These are phyloP conservation scores for Brassica juncea DNA, from an alignment of 345 rosid genomes.

Conservation along the genomic window DNA sequence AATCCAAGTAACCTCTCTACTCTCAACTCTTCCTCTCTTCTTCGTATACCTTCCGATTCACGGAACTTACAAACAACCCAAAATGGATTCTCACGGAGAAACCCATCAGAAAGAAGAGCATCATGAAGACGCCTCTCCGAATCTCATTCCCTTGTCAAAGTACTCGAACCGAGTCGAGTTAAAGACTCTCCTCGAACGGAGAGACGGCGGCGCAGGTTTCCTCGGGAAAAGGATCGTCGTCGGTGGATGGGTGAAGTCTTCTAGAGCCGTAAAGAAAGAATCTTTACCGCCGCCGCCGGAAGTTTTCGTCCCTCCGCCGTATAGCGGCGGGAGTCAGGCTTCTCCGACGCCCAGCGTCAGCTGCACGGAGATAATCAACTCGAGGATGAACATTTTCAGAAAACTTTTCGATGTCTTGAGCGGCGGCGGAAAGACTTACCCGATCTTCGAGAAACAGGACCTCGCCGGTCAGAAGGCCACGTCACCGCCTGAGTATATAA, in stretches of 20 bases:
- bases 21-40: conserved; percentile 6
- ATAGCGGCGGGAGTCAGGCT: conserved; percentile 24
- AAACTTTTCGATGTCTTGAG: conserved; percentile 59
- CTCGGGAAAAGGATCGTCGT: conserved; percentile 55
- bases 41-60: neutral
- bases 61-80: neutral
- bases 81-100: conserved; percentile 38
- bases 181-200: conserved; percentile 50
- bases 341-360: conserved; percentile 33
- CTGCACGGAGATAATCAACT: conserved; percentile 69
- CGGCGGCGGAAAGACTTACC: conserved; percentile 44
- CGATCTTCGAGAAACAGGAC: conserved; percentile 50
- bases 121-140: neutral
- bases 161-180: conserved; percentile 67
- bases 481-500: conserved; percentile 35
- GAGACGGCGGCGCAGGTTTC: conserved; percentile 51
- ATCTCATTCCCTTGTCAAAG: conserved; percentile 35
- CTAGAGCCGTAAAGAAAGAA: conserved; percentile 57
- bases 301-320: neutral
- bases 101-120: conserved; percentile 22
- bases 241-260: conserved; percentile 96
- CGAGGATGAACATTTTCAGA: conserved; percentile 62
- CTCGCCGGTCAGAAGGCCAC: conserved; percentile 34
- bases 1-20: neutral
- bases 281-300: conserved; percentile 25